Evolutionary conservation across 345 rosid species (phyloP).

Genomic region (Hibiscus mutabilis): DNA sequence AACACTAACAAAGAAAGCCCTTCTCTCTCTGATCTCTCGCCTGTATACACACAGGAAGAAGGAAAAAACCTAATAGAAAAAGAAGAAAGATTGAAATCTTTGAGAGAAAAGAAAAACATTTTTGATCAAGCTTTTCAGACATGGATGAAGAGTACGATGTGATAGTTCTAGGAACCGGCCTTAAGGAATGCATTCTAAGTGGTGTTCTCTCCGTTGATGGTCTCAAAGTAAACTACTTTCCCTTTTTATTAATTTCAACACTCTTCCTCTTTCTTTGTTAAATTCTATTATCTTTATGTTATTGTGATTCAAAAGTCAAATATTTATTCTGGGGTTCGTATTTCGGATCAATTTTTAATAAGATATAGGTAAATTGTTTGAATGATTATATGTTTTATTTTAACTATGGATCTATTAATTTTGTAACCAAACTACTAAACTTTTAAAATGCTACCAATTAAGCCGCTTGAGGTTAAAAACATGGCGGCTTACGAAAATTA

Average conservation of each 20-base stretch:
- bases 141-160: conserved; percentile 97
- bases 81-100: neutral
- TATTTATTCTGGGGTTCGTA: neutral
- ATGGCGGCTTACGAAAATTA: too few relatives aligned
- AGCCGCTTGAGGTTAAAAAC: too few relatives aligned
- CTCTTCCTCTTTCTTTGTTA: too few relatives aligned
- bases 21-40: neutral
- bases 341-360: too few relatives aligned
- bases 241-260: too few relatives aligned
- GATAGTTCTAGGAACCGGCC: conserved; percentile 87
- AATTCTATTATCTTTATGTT: neutral
- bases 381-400: too few relatives aligned
- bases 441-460: too few relatives aligned
- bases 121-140: neutral
- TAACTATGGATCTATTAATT: too few relatives aligned
- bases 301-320: conserved; percentile 3
- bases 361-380: too few relatives aligned
- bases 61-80: neutral
- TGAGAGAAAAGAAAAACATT: neutral
- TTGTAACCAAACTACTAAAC: too few relatives aligned
- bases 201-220: conserved; percentile 93
- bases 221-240: conserved; percentile 47
- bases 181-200: conserved; percentile 92
- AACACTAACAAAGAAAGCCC: neutral
- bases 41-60: neutral